Base-by-base conservation (phyloP, 371 early-diverging fungal genomes). In the Neoconidiobolus thromboides region DNA sequence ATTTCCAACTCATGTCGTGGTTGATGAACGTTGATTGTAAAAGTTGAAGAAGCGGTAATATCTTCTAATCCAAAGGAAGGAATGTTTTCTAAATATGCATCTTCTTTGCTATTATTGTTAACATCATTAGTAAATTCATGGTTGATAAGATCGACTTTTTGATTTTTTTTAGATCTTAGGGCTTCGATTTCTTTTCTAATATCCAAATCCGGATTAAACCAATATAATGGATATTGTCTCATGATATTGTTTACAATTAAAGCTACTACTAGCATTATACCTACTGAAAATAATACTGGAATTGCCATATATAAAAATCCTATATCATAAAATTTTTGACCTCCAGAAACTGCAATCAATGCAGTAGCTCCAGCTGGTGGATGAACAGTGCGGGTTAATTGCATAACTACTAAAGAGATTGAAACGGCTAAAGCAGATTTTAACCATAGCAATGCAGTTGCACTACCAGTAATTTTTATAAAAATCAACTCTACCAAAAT, bases 341-440 rank as follows among this genome's bases (percentile, higher is more conserved):
- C 71, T 1, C 74, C 73, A 0, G 72, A 63, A 2, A 73, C 74
- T 3, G 83, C 82, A 40, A 86, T 71, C 52, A 85, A 65, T 0
- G 87, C 82, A 0, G 88, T 78, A 0, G 88, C 86, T 0, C 78
- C 78, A 1, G 77, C 84, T 2, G 88, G 88, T 9, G 88, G 87
- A 53, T 88, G 86, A 3, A 83, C 75, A 0, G 80, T 82, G 43
- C 76, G 76, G 0, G 81, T 79, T 36, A 82, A 54, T 48, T 82
- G 84, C 85, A 85, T 88, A 1, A 73, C 38, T 0, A 72, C 61
- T 36, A 85, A 66, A 0, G 86, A 65, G n/a, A 80, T n/a, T 0
- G 85, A 76, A 55, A 88, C 83, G 1, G 83, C 71, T 7, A 84
- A 71, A 1, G 84, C 74, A 5, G 79, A 80, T 4, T 76, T 74